A percentile compares a stretch with the other conserved stretches of the same genome.
These are phyloP conservation scores for Pestalotiopsis fici DNA, from an alignment of 2,329 filamentous ascomycete genomes.

Conservation along the genomic window DNA sequence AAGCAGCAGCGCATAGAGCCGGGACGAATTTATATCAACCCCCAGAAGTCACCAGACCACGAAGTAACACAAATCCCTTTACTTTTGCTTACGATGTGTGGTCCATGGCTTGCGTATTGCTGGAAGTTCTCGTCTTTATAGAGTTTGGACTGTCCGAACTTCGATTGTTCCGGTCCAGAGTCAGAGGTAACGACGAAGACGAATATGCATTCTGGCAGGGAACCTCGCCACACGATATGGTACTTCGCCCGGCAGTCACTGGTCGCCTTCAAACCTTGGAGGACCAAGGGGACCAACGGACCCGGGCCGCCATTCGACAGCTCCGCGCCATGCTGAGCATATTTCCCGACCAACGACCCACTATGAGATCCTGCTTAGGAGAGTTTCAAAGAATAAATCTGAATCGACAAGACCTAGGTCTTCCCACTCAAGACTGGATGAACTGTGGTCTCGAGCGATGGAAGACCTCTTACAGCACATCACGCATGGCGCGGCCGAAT, in stretches of 20 bases:
- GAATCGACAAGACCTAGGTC: background rate
- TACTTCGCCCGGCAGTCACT: background rate
- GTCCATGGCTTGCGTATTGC: background rate
- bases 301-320: background rate
- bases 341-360: background rate
- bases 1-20: background rate
- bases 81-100: background rate
- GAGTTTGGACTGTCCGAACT: background rate
- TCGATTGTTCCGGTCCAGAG: background rate
- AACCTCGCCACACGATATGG: background rate
- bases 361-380: background rate
- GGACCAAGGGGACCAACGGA: background rate
- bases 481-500: background rate
- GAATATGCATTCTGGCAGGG: background rate
- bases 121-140: background rate
- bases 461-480: background rate
- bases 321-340: background rate
- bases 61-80: background rate
- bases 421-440: background rate
- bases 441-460: background rate
- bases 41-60: background rate
- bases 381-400: background rate
- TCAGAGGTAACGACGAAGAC: background rate
- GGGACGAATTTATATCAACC: background rate
- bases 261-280: background rate